Evolutionary conservation across 768 basidiomycete species (phyloP).

Genomic region (Russula sp.): DNA sequence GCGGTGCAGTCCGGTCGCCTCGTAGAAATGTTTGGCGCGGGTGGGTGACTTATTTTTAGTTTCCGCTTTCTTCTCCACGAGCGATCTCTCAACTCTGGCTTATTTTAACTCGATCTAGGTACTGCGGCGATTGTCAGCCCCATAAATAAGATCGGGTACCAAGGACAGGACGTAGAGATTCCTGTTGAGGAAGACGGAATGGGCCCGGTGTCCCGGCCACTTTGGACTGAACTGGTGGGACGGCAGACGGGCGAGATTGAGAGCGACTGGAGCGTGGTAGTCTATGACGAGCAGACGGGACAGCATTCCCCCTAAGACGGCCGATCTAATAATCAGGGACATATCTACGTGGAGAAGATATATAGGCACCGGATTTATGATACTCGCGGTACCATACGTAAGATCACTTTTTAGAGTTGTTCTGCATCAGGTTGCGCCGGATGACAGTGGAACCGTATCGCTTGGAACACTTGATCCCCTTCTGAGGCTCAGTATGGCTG

Average conservation of each 20-base stretch:
- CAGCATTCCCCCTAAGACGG: not conserved
- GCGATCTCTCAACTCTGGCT: not conserved
- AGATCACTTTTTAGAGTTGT: not conserved
- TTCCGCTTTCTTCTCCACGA: not conserved
- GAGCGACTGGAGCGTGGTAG: constrained; percentile 40
- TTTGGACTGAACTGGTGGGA: constrained; percentile 35
- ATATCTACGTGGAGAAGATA: not conserved
- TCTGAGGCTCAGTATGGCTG: not conserved
- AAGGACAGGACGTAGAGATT: constrained; percentile 36
- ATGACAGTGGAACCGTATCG: not conserved
- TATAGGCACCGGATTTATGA: not conserved
- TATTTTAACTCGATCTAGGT: constrained; percentile 24
- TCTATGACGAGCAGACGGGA: constrained; percentile 9
- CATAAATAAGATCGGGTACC: constrained; percentile 38
- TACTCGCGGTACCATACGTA: not conserved
- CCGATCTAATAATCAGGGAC: not conserved
- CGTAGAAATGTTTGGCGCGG: constrained; percentile 33
- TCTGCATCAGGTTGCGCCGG: not conserved
- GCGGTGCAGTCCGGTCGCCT: constrained; percentile 29
- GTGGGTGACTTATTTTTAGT: not conserved
- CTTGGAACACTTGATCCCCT: not conserved
- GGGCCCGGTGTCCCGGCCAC: constrained; percentile 36
- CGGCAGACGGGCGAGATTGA: constrained; percentile 40
- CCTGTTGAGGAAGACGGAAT: constrained; percentile 37
- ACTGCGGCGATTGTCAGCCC: constrained; percentile 38